These are phyloP conservation scores for Ceratocystis papillata DNA, from an alignment of 2,329 filamentous ascomycete genomes.

Conservation along the genomic window DNA sequence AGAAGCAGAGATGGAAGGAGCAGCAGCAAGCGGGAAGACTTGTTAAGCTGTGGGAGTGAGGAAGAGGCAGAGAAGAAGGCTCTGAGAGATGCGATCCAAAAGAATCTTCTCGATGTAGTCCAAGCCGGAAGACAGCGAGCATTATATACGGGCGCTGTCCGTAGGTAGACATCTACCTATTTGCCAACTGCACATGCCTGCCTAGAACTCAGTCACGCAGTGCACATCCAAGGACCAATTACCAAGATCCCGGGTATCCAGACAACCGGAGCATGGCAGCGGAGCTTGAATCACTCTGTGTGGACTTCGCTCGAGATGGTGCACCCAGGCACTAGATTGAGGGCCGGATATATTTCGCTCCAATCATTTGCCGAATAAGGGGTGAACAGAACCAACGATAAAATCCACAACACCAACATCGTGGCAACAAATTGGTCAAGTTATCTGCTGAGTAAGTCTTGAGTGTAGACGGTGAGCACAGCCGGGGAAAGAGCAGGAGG, in stretches of 20 bases:
- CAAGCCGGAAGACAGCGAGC: neutral
- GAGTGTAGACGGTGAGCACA: neutral
- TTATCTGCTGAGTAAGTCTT: constrained; percentile 2
- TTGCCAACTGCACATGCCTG: neutral
- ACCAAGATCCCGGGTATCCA: neutral
- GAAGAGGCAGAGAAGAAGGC: neutral
- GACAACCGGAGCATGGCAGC: neutral
- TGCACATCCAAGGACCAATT: neutral
- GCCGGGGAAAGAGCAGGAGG: neutral
- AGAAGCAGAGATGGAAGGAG: neutral
- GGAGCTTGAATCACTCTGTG: neutral
- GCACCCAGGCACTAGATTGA: neutral
- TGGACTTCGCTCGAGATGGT: neutral
- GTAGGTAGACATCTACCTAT: neutral
- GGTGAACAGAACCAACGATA: neutral
- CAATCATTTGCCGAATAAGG: neutral
- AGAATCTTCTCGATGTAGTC: neutral
- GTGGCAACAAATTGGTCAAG: neutral
- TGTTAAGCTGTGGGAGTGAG: neutral
- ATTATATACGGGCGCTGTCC: neutral
- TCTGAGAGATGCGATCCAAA: neutral
- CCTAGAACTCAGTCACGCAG: neutral
- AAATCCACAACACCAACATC: constrained; percentile 7
- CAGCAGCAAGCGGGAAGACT: neutral
- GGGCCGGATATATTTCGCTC: neutral